Conservation (phyloP, 2,329 filamentous ascomycete genomes). For the Ophiostoma ips region DNA sequence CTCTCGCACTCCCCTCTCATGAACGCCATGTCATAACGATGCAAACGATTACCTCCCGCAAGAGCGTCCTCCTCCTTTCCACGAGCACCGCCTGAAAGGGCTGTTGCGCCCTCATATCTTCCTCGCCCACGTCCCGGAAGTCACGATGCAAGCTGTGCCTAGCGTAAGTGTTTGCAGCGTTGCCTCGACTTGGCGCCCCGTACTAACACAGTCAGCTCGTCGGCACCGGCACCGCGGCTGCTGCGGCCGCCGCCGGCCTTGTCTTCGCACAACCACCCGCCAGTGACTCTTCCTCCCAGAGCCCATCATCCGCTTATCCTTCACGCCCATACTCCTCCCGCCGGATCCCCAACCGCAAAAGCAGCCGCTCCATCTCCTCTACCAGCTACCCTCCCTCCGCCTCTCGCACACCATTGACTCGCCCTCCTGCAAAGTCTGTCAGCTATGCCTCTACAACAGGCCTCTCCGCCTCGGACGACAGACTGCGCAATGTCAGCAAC, state of each 20-base stretch:
- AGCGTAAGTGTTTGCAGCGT: slow-evolving; percentile 29
- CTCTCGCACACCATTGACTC: slow-evolving; percentile 17
- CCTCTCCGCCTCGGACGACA: not conserved
- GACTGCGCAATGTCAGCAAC: slow-evolving; percentile 18
- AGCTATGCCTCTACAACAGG: slow-evolving; percentile 17
- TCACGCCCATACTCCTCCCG: not conserved
- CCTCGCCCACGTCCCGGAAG: slow-evolving; percentile 12
- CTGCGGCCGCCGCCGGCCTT: slow-evolving; percentile 44
- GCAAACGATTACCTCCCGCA: slow-evolving; percentile 20
- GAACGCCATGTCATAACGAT: slow-evolving; percentile 24
- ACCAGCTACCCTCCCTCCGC: slow-evolving; percentile 1
- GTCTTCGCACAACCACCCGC: slow-evolving; percentile 43
- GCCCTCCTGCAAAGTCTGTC: slow-evolving; percentile 31
- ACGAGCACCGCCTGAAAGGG: slow-evolving; percentile 19
- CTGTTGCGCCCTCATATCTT: slow-evolving; percentile 16
- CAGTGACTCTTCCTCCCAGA: slow-evolving; percentile 24
- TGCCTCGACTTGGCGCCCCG: too few species aligned
- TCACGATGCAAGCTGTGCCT: slow-evolving; percentile 27
- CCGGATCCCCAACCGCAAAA: slow-evolving; percentile 15
- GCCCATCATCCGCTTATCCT: slow-evolving; percentile 16
- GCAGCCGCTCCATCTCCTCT: slow-evolving; percentile 10
- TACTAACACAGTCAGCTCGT: slow-evolving; percentile 32
- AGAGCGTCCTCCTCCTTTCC: slow-evolving; percentile 20
- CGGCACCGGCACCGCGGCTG: slow-evolving; percentile 47
- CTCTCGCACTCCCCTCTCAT: not conserved